A percentile compares a stretch with the other conserved stretches of the same genome.
Conservation (phyloP, 805 yeast species). For the Ogataea kodamae region DNA sequence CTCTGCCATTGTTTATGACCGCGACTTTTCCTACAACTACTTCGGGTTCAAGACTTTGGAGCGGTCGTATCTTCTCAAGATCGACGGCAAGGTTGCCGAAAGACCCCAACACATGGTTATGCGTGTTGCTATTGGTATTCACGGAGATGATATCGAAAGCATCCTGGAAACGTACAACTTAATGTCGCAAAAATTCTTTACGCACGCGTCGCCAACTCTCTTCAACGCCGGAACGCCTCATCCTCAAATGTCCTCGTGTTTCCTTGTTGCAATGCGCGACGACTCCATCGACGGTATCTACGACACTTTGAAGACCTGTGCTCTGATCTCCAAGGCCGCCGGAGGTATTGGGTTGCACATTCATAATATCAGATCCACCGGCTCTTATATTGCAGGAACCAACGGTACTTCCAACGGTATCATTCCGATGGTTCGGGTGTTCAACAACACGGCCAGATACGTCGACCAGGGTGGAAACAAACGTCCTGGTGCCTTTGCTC, state of each 20-base stretch:
- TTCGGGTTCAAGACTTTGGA: slow-evolving; percentile 62
- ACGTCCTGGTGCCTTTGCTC: slow-evolving; percentile 63
- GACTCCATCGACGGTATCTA: slow-evolving; percentile 63
- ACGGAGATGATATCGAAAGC: slow-evolving; percentile 48
- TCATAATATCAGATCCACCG: slow-evolving; percentile 56
- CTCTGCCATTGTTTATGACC: slow-evolving; percentile 66
- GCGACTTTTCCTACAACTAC: slow-evolving; percentile 59
- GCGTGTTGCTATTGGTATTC: slow-evolving; percentile 62
- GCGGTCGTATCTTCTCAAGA: slow-evolving; percentile 52
- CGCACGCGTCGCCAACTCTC: slow-evolving; percentile 61
- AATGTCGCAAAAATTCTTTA: slow-evolving; percentile 57
- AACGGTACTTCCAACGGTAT: slow-evolving; percentile 63
- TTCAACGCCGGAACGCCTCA: slow-evolving; percentile 61
- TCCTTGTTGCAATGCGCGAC: slow-evolving; percentile 60
- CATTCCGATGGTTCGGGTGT: slow-evolving; percentile 60
- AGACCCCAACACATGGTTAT: slow-evolving; percentile 60
- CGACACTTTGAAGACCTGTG: slow-evolving; percentile 58
- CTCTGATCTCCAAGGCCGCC: slow-evolving; percentile 58
- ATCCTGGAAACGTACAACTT: slow-evolving; percentile 55
- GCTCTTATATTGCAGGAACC: slow-evolving; percentile 60
- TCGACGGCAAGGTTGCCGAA: slow-evolving; percentile 55
- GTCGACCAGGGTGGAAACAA: slow-evolving; percentile 67
- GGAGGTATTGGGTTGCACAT: slow-evolving; percentile 64
- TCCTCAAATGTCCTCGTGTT: slow-evolving; percentile 61
- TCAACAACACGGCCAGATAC: slow-evolving; percentile 60